Base-by-base conservation (phyloP, 2,329 filamentous ascomycete species). In the Massarina eburnea region DNA sequence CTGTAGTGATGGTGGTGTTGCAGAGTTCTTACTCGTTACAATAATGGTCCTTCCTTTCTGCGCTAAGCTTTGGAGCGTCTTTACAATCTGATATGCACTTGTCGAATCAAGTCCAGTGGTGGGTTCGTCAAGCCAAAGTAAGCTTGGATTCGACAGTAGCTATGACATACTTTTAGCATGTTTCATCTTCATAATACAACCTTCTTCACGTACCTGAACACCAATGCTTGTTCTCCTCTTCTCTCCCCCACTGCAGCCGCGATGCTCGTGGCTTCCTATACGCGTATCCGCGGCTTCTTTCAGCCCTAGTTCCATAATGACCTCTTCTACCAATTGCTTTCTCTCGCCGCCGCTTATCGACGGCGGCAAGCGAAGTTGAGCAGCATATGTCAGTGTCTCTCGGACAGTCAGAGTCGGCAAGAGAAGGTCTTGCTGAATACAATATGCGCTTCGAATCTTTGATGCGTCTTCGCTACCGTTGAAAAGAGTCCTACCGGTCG, bases 41-140 rank as follows among this genome's bases (percentile, higher is more conserved):
- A 91, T 80, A 43, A 91, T 76, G 0, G 86, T 91, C 19, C 86
- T 74, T 0, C 86, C 86, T 61, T 85, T 85, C 27, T 75, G 74
- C 0, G 86, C 84, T 2, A 91, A 73, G 7, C 72, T 75, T 59
- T 89, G 89, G 8, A 91, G 68, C 0, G 86, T 90, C 24, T 82
- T 76, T 0, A 91, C 76, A 0, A 91, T 78, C 54, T 90, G 86
- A 55, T 83, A 89, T 0, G 88, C 88, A 59, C 84, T 89, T 1
- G 86, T 89, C 0, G 87, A 86, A 69, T 91, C 88, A 7, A 91
- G 75, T 1, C 86, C 86, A 1, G 87, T 91, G 0, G 88, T 91
- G 0, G 88, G 87, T 58, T 91, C 88, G 58, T 92, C 88, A 18
- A 90, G 78, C 64, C 89, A 91, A 6, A 91, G 71, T 1, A 91